A percentile compares a stretch with the other conserved stretches of the same genome.
Evolutionary conservation across 352 stramenopile species (phyloP).

Genomic region (Pythium apleroticum): DNA sequence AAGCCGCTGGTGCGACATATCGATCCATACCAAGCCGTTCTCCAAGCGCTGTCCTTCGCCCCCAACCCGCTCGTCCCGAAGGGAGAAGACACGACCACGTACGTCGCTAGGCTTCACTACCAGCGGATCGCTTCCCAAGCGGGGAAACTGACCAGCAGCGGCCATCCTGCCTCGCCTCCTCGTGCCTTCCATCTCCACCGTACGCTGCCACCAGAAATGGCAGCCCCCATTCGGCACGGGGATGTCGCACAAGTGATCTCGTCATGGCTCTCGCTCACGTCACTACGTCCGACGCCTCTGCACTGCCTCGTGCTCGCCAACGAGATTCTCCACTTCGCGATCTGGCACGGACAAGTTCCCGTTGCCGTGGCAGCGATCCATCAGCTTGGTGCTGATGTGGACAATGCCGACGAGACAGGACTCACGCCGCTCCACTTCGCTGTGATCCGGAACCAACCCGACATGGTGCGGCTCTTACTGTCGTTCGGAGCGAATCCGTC

Average conservation of each 20-base stretch:
- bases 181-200: conserved; percentile 59
- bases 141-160: conserved; percentile 26
- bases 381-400: conserved; percentile 57
- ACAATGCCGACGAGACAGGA: conserved; percentile 65
- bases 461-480: conserved; percentile 70
- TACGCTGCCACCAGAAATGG: conserved; percentile 57
- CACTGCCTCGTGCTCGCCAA: conserved; percentile 58
- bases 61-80: conserved; percentile 43
- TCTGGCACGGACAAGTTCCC: conserved; percentile 62
- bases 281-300: conserved; percentile 15
- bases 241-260: conserved; percentile 39
- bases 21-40: conserved; percentile 75
- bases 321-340: conserved; percentile 76
- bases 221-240: conserved; percentile 37
- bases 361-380: conserved; percentile 71
- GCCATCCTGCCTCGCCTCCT: conserved; percentile 26
- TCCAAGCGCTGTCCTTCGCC: conserved; percentile 53
- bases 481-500: conserved; percentile 43
- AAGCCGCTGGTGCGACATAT: conserved; percentile 72
- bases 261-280: conserved; percentile 51
- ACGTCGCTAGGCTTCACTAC: conserved; percentile 57
- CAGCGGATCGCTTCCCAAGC: conserved; percentile 21
- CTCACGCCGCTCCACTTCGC: conserved; percentile 80
- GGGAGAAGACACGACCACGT: conserved; percentile 52
- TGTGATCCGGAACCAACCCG: conserved; percentile 74